phyloP scores from a whole-genome alignment of 176 grass and related monocot genomes.

The Pontederia paniculata region DNA sequence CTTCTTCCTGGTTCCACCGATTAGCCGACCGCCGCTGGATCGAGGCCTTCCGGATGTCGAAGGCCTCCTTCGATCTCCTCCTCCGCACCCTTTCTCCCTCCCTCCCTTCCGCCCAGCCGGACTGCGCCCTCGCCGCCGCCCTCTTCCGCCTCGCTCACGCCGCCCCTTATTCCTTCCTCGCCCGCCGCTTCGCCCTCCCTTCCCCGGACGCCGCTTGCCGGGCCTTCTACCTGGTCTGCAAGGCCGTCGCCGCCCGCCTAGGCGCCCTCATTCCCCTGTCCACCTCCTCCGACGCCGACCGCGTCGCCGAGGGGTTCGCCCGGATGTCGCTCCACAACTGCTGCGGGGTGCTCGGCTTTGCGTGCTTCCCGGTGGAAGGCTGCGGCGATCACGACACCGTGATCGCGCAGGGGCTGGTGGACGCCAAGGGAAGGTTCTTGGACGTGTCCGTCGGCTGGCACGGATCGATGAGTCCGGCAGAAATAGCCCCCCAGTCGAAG shows the following conservation, averaged over 20 bases:
- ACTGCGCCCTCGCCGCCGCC: constrained; percentile 45
- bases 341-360: constrained; percentile 65
- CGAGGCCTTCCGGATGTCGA: constrained; percentile 68
- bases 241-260: constrained; percentile 47
- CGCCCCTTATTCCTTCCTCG: constrained; percentile 36
- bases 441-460: constrained; percentile 80
- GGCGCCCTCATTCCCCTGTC: constrained; percentile 43
- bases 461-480: constrained; percentile 27
- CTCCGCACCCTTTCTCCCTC: constrained; percentile 53
- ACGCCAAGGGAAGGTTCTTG: constrained; percentile 76
- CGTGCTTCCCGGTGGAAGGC: constrained; percentile 32
- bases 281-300: constrained; percentile 45
- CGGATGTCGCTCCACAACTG: constrained; percentile 61
- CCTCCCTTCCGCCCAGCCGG: constrained; percentile 18
- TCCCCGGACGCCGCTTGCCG: constrained; percentile 38
- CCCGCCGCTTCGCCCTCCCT: constrained; percentile 68
- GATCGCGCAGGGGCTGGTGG: constrained; percentile 59
- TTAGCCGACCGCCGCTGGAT: constrained; percentile 21
- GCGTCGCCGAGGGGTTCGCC: constrained; percentile 61
- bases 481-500: constrained; percentile 55
- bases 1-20: constrained; percentile 5
- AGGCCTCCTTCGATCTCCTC: constrained; percentile 50
- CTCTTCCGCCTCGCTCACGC: constrained; percentile 88
- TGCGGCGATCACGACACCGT: constrained; percentile 14
- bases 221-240: constrained; percentile 87